These are phyloP conservation scores for Globisporangium cylindrosporum DNA, from an alignment of 352 stramenopile genomes.

Conservation along the genomic window DNA sequence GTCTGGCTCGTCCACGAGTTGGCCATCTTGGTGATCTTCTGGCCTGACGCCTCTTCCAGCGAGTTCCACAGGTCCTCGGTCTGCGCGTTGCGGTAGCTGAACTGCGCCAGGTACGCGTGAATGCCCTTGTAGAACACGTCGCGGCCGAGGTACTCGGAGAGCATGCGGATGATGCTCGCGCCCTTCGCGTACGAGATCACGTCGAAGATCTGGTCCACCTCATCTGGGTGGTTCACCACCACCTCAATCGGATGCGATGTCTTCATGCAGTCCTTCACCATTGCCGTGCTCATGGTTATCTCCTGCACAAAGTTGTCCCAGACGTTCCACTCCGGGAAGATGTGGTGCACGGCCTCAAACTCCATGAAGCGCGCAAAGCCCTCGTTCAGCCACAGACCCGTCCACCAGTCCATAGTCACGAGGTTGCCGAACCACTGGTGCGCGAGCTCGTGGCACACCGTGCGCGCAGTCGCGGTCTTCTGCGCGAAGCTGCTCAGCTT, in stretches of 20 bases:
- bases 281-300: constrained; percentile 72
- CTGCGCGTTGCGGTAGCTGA: constrained; percentile 94
- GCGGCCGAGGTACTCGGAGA: constrained; percentile 71
- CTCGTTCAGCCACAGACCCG: constrained; percentile 97
- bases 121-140: constrained; percentile 86
- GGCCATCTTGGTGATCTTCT: constrained; percentile 91
- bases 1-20: constrained; percentile 93
- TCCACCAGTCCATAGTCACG: constrained; percentile 98
- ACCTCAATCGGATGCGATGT: constrained; percentile 95
- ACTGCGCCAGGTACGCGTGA: constrained; percentile 90
- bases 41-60: constrained; percentile 88
- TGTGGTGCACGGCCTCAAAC: constrained; percentile 88
- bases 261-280: constrained; percentile 92
- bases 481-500: constrained; percentile 63
- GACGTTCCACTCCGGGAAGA: constrained; percentile 95
- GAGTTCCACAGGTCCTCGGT: constrained; percentile 95
- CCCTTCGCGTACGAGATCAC: constrained; percentile 96
- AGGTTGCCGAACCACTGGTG: constrained; percentile 98
- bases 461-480: constrained; percentile 85
- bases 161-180: constrained; percentile 74
- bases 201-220: constrained; percentile 99
- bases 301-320: constrained; percentile 95
- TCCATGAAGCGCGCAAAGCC: constrained; percentile 97
- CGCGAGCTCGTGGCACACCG: constrained; percentile 97
- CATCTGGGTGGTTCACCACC: constrained; percentile 90